Evolutionary conservation across 1,284 basidiomycete genomes (phyloP).

Genomic region (Exobasidium rhododendri): DNA sequence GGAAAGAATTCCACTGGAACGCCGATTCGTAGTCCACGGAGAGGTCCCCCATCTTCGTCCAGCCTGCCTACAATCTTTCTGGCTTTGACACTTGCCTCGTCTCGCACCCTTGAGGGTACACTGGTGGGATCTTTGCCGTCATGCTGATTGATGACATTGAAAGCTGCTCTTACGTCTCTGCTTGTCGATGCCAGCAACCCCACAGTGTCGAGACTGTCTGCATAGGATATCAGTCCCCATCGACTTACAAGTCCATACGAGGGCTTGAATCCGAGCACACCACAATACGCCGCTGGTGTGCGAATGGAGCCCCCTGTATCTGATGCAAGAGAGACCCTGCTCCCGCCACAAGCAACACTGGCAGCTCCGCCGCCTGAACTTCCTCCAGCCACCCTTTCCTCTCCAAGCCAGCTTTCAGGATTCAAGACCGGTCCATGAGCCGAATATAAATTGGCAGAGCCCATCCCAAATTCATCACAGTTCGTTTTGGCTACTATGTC

Average conservation of each 20-base stretch:
- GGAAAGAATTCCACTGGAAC: slow-evolving; percentile 81
- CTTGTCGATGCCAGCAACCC: slow-evolving; percentile 71
- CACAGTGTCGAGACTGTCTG: slow-evolving; percentile 90
- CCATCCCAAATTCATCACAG: slow-evolving; percentile 99
- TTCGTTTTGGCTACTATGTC: slow-evolving; percentile 82
- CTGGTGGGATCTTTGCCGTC: slow-evolving; percentile 80
- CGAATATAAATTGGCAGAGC: slow-evolving; percentile 56
- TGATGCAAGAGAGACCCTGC: slow-evolving; percentile 69
- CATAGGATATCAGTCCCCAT: slow-evolving; percentile 87
- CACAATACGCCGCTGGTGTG: slow-evolving; percentile 89
- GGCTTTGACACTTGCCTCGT: slow-evolving; percentile 5
- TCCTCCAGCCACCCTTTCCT: slow-evolving; percentile 55
- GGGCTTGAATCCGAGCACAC: slow-evolving; percentile 86
- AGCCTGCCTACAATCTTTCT: neutral
- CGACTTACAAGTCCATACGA: slow-evolving; percentile 88
- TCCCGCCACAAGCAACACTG: slow-evolving; percentile 35
- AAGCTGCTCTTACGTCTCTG: slow-evolving; percentile 61
- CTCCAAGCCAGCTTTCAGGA: slow-evolving; percentile 18
- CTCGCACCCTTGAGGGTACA: slow-evolving; percentile 50
- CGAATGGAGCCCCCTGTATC: slow-evolving; percentile 94
- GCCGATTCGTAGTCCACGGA: slow-evolving; percentile 62
- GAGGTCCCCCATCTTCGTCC: neutral
- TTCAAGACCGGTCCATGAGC: slow-evolving; percentile 41
- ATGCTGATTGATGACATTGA: slow-evolving; percentile 64
- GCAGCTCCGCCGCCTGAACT: slow-evolving; percentile 54